Evolutionary conservation across 345 rosid species (phyloP).

Genomic region (Stellera chamaejasme): DNA sequence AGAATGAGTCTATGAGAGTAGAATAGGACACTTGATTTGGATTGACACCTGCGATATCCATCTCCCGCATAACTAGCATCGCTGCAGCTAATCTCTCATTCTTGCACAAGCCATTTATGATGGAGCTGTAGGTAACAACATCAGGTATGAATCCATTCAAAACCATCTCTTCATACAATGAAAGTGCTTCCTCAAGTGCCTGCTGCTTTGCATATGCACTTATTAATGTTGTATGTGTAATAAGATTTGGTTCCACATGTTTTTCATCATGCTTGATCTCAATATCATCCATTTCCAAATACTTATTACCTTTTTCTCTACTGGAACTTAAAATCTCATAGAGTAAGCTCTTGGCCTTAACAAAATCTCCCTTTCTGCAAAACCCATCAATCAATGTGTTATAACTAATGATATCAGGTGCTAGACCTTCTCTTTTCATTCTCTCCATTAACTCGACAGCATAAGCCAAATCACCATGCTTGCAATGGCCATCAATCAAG

Average conservation of each 20-base stretch:
- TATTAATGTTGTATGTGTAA: slow-evolving; percentile 61
- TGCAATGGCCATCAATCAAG: slow-evolving; percentile 47
- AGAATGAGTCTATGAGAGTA: slow-evolving; percentile 54
- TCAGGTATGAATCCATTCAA: slow-evolving; percentile 52
- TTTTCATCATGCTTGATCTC: slow-evolving; percentile 2
- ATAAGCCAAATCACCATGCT: slow-evolving; percentile 26
- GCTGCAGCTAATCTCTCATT: slow-evolving; percentile 51
- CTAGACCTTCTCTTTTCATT: slow-evolving; percentile 38
- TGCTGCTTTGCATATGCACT: slow-evolving; percentile 51
- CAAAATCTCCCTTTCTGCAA: slow-evolving; percentile 53
- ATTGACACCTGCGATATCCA: slow-evolving; percentile 56
- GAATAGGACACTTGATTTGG: slow-evolving; percentile 67
- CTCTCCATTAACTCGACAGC: slow-evolving; percentile 35
- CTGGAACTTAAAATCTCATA: slow-evolving; percentile 34
- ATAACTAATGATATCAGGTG: slow-evolving; percentile 47
- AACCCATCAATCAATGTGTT: slow-evolving; percentile 55
- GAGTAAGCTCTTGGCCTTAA: slow-evolving; percentile 41
- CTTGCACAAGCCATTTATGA: slow-evolving; percentile 67
- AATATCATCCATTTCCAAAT: slow-evolving; percentile 3
- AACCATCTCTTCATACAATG: slow-evolving; percentile 53
- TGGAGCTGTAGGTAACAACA: slow-evolving; percentile 70
- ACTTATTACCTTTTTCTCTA: slow-evolving; percentile 7
- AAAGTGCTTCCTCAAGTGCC: slow-evolving; percentile 52
- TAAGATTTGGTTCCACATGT: slow-evolving; percentile 40
- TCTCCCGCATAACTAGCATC: slow-evolving; percentile 47